Evolutionary conservation across 208 protist genomes (phyloP).

Genomic region (Trypanosomatidae sp.): DNA sequence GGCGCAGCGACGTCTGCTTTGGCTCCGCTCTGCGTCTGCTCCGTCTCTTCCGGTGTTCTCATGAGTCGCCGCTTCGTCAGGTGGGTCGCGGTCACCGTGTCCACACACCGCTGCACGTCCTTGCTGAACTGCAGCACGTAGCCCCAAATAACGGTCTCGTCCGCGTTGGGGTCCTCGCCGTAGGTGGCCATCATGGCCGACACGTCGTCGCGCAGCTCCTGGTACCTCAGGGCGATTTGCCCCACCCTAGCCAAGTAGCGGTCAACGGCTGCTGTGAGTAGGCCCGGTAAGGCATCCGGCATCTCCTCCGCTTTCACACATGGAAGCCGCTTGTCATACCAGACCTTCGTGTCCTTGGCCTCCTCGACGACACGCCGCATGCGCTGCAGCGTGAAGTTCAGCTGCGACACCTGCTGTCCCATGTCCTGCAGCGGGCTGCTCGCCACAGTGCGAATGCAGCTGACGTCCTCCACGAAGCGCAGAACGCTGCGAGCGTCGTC

Average conservation of each 20-base stretch:
- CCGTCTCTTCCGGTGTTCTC: background rate
- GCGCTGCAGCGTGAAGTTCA: conserved; percentile 68
- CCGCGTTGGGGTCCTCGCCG: conserved; percentile 62
- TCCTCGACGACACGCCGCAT: conserved; percentile 71
- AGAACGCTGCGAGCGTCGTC: conserved; percentile 26
- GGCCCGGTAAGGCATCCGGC: conserved; percentile 43
- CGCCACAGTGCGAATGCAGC: conserved; percentile 35
- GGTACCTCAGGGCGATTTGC: conserved; percentile 59
- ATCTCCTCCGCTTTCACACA: conserved; percentile 14
- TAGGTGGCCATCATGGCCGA: conserved; percentile 67
- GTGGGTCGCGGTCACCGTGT: conserved; percentile 22
- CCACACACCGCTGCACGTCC: conserved; percentile 44
- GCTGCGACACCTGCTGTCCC: conserved; percentile 55
- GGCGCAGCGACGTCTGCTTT: background rate
- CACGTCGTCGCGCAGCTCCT: conserved; percentile 67
- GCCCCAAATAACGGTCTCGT: conserved; percentile 67
- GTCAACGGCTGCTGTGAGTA: conserved; percentile 31
- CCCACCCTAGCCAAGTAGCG: conserved; percentile 36
- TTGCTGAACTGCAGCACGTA: conserved; percentile 58
- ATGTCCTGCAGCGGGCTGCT: conserved; percentile 56
- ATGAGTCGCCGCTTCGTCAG: conserved; percentile 31
- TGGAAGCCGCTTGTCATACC: conserved; percentile 42
- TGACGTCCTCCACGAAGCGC: conserved; percentile 54
- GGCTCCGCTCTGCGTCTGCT: background rate
- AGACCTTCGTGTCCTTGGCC: conserved; percentile 39